Conservation (phyloP, 768 basidiomycete genomes). For the Lentinula lateritia region DNA sequence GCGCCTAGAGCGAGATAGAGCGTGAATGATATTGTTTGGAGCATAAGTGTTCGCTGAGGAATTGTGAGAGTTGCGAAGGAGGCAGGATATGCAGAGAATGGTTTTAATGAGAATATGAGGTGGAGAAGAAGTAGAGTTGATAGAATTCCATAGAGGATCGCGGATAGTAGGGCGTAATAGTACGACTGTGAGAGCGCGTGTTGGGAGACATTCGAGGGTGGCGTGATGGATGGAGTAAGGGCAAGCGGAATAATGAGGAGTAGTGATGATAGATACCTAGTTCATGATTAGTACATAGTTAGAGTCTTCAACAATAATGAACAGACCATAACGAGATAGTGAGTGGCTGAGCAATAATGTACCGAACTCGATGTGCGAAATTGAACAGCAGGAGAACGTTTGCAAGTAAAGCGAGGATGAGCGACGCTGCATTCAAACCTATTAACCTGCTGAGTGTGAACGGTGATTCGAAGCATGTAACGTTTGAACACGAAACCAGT, state of each 20-base stretch:
- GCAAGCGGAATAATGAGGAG: conserved; percentile 29
- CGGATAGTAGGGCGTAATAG: conserved; percentile 31
- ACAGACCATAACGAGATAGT: conserved; percentile 33
- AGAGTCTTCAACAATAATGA: not conserved
- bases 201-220: conserved; percentile 4
- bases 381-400: conserved; percentile 32
- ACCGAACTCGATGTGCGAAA: conserved; percentile 30
- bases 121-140: conserved; percentile 22
- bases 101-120: conserved; percentile 19
- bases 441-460: conserved; percentile 20
- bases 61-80: conserved; percentile 30
- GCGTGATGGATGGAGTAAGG: conserved; percentile 15
- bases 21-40: conserved; percentile 34
- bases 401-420: conserved; percentile 26
- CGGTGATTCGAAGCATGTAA: not conserved
- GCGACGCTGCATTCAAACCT: conserved; percentile 24
- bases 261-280: conserved; percentile 31
- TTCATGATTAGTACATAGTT: not conserved
- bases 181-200: conserved; percentile 28
- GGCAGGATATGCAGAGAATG: conserved; percentile 23
- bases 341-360: conserved; percentile 28
- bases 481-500: conserved; percentile 21
- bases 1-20: conserved; percentile 34
- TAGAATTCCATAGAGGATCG: conserved; percentile 24
- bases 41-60: conserved; percentile 37